phyloP scores from a whole-genome alignment of 2,329 filamentous ascomycete genomes.

The Exophiala sp. region DNA sequence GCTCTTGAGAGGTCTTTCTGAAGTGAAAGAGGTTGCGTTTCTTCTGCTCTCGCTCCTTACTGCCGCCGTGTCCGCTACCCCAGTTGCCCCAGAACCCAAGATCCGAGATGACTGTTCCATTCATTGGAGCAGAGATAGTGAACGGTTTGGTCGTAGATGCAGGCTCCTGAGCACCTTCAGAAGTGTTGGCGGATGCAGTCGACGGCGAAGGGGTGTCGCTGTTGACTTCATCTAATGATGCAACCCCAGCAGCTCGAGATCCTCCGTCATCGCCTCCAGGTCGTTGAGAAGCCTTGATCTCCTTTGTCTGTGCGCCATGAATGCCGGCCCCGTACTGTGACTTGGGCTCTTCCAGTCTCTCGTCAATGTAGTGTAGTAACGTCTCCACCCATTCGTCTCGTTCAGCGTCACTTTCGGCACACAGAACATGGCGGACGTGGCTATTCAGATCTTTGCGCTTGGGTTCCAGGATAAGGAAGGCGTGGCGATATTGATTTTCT shows the following conservation, averaged over 20 bases:
- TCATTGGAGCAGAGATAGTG: conserved; percentile 79
- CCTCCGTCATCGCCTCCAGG: conserved; percentile 11
- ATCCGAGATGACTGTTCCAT: conserved; percentile 77
- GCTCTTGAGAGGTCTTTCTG: conserved; percentile 24
- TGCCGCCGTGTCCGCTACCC: conserved; percentile 41
- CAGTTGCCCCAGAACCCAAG: conserved; percentile 81
- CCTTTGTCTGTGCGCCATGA: conserved; percentile 26
- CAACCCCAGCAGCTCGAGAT: conserved; percentile 12
- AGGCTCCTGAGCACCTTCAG: conserved; percentile 29
- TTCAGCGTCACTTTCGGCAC: conserved; percentile 88
- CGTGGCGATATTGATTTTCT: conserved; percentile 93
- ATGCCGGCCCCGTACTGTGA: conserved; percentile 33
- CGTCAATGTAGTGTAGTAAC: conserved; percentile 82
- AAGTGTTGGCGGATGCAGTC: conserved; percentile 29
- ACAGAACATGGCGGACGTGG: conserved; percentile 86
- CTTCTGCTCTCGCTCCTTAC: conserved; percentile 51
- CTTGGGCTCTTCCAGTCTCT: conserved; percentile 55
- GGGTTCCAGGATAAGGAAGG: conserved; percentile 88
- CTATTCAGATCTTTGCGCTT: conserved; percentile 91
- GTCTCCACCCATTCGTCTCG: conserved; percentile 91
- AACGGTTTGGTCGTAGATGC: conserved; percentile 32
- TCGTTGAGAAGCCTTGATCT: conserved; percentile 13
- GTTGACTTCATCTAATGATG: conserved; percentile 11
- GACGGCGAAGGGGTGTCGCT: conserved; percentile 34
- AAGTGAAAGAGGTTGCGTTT: conserved; percentile 28